Percentiles rank a stretch among this genome's conserved stretches.
Conservation (phyloP, 495 filamentous ascomycete genomes). For the Hypoxylon crocopeplum region DNA sequence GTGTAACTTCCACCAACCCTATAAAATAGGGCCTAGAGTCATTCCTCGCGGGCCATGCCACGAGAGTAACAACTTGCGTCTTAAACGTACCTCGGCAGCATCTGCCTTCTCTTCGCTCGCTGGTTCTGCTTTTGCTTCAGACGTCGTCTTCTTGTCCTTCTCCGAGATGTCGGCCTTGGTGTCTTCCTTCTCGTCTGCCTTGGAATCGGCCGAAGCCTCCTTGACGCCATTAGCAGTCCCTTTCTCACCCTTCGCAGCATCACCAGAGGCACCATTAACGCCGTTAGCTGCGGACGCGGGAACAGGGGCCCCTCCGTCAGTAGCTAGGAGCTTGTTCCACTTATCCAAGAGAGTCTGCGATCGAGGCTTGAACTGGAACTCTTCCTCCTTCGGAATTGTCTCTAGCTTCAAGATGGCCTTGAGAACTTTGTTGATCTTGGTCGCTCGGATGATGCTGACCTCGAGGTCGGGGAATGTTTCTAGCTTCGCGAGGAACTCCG, state of each 20-base stretch:
- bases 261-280: constrained; percentile 45
- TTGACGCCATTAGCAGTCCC: constrained; percentile 59
- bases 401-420: constrained; percentile 86
- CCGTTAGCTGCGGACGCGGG: constrained; percentile 51
- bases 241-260: constrained; percentile 56
- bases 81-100: constrained; percentile 42
- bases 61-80: no score
- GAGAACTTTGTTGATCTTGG: constrained; percentile 95
- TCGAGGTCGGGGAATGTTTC: constrained; percentile 82
- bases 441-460: constrained; percentile 79
- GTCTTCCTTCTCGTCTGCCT: constrained; percentile 55
- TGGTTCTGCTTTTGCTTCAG: constrained; percentile 42
- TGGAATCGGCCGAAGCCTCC: constrained; percentile 57
- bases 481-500: constrained; percentile 77
- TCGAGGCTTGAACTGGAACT: constrained; percentile 82
- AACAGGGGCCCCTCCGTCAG: constrained; percentile 46
- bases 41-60: background rate
- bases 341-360: constrained; percentile 74
- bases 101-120: constrained; percentile 40
- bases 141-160: constrained; percentile 46
- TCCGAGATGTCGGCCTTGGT: constrained; percentile 41
- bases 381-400: constrained; percentile 81
- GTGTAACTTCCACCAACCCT: background rate
- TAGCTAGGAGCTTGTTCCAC: constrained; percentile 82
- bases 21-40: no score